A percentile compares a stretch with the other conserved stretches of the same genome.
Conservation (phyloP, 2,329 filamentous ascomycete genomes). For the Fusarium compactum region DNA sequence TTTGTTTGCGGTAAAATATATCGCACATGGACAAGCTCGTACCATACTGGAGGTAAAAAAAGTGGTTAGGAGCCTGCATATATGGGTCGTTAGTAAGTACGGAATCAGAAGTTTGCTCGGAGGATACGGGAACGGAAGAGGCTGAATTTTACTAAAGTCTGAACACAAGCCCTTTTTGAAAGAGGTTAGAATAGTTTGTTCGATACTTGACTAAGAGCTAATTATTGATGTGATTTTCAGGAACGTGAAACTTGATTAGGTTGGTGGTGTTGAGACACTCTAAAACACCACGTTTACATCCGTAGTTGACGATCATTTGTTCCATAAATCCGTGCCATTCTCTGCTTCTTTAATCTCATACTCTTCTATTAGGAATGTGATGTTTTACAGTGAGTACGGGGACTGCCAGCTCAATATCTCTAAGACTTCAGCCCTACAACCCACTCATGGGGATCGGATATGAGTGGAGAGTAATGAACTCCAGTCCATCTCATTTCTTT, state of each 20-base stretch:
- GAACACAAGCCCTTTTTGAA: background rate
- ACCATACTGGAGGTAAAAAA: background rate
- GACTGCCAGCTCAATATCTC: background rate
- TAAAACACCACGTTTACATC: constrained; percentile 1
- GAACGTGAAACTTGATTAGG: background rate
- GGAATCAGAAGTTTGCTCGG: background rate
- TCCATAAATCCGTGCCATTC: background rate
- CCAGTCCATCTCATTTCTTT: background rate
- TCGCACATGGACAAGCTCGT: background rate
- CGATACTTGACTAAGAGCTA: background rate
- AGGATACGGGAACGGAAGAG: constrained; percentile 14
- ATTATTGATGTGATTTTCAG: background rate
- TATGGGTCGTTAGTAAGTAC: background rate
- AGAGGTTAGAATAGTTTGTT: background rate
- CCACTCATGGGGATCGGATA: constrained; percentile 15
- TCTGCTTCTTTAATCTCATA: background rate
- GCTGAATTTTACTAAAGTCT: constrained; percentile 7
- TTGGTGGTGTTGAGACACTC: constrained; percentile 4
- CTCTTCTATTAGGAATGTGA: background rate
- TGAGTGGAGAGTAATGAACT: constrained; percentile 10
- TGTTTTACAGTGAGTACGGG: constrained; percentile 1
- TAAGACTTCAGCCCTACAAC: constrained; percentile 35
- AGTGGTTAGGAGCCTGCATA: constrained; percentile 4
- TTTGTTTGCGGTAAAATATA: constrained; percentile 3
- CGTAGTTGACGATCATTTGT: background rate